These are phyloP conservation scores for Debaryomyces coudertii DNA, from an alignment of 1,139 yeast genomes.

Conservation along the genomic window DNA sequence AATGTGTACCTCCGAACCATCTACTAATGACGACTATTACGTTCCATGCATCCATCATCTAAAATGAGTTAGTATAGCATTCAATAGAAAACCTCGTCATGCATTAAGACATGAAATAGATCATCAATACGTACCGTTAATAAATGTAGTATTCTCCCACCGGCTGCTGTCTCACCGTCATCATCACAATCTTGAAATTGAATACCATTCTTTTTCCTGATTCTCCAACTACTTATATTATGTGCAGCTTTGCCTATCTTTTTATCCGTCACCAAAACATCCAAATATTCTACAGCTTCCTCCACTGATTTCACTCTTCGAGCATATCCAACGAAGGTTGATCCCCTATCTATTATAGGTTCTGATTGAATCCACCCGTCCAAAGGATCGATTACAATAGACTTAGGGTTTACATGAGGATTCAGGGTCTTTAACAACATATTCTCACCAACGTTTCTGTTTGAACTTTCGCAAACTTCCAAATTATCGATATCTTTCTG, in stretches of 20 bases:
- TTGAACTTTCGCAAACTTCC: background rate
- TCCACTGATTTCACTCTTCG: conserved; percentile 60
- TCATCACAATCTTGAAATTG: conserved; percentile 87
- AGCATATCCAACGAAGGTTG: conserved; percentile 83
- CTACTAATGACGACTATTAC: conserved; percentile 85
- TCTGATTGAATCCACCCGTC: conserved; percentile 79
- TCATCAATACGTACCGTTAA: conserved; percentile 53
- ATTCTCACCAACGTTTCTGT: background rate
- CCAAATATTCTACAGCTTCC: conserved; percentile 62
- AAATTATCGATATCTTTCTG: conserved; percentile 4
- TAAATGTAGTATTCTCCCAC: conserved; percentile 81
- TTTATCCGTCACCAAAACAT: conserved; percentile 59
- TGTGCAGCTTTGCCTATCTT: conserved; percentile 73
- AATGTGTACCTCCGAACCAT: conserved; percentile 92
- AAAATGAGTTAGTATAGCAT: conserved; percentile 10
- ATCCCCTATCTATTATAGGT: conserved; percentile 78
- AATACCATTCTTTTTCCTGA: conserved; percentile 55
- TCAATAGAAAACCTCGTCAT: background rate
- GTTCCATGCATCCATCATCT: conserved; percentile 81
- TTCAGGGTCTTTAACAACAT: background rate
- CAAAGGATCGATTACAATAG: conserved; percentile 41
- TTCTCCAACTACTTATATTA: conserved; percentile 86
- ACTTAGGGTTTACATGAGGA: background rate
- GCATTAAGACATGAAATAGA: conserved; percentile 1
- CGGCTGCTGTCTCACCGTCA: conserved; percentile 98